These are phyloP conservation scores for Geosmithia putterillii DNA, from an alignment of 2,329 filamentous ascomycete species.

Conservation along the genomic window DNA sequence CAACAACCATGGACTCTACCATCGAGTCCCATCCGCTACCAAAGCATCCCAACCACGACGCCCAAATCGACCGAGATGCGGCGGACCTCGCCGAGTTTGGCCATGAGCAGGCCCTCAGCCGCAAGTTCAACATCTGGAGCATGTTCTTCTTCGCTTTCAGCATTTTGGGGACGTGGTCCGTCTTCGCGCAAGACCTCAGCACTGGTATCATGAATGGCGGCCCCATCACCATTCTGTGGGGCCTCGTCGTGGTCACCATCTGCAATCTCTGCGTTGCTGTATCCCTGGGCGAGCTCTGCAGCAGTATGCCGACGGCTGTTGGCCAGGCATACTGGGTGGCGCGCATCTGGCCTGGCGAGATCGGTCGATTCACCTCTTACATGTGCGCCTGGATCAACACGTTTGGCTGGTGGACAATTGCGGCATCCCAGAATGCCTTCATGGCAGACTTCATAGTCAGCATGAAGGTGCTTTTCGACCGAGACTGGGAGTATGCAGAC, in stretches of 20 bases:
- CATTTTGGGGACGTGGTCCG: conserved; percentile 37
- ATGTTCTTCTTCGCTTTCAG: conserved; percentile 38
- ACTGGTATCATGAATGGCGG: conserved; percentile 33
- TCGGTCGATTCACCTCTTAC: conserved; percentile 30
- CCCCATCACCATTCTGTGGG: conserved; percentile 32
- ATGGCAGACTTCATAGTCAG: conserved; percentile 37
- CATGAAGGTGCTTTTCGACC: conserved; percentile 32
- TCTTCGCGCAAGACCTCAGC: conserved; percentile 26
- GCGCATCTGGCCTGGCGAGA: conserved; percentile 13
- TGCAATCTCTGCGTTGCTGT: conserved; percentile 33
- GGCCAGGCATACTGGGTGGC: conserved; percentile 36
- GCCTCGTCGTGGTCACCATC: conserved; percentile 28
- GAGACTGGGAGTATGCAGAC: conserved; percentile 21
- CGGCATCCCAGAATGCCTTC: conserved; percentile 34
- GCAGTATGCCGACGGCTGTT: conserved; percentile 37
- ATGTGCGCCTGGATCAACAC: conserved; percentile 41
- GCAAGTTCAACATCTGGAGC: conserved; percentile 31
- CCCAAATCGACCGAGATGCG: conserved; percentile 7
- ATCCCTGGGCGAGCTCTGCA: conserved; percentile 34
- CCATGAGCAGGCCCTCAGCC: conserved; percentile 11
- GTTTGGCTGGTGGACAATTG: conserved; percentile 40
- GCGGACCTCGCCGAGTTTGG: conserved; percentile 12
- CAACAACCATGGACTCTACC: neutral
- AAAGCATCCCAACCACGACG: neutral
- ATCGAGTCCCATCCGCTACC: neutral